Conservation (phyloP, 2,329 filamentous ascomycete genomes). For the Thielaviopsis punctulata region DNA sequence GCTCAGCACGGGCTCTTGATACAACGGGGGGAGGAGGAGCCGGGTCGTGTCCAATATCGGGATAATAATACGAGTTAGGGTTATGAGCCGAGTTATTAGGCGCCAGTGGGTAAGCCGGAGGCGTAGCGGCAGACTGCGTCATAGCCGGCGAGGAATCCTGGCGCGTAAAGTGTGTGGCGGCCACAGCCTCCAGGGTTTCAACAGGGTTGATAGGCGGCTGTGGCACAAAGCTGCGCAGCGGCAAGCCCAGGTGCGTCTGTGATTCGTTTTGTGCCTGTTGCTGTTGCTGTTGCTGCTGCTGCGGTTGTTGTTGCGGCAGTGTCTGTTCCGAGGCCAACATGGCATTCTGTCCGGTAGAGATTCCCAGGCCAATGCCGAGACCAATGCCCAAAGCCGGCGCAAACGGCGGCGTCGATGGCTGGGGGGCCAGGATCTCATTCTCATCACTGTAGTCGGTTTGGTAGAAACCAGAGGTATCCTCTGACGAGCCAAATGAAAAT, state of each 20-base stretch:
- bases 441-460: background rate
- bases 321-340: constrained; percentile 6
- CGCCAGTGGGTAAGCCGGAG: constrained; percentile 1
- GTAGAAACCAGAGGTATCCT: too few species aligned
- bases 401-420: background rate
- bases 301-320: background rate
- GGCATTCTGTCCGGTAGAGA: constrained; percentile 1
- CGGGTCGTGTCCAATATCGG: background rate
- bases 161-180: background rate
- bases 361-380: background rate
- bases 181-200: background rate
- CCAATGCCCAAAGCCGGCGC: constrained; percentile 1
- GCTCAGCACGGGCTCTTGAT: background rate
- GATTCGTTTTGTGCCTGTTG: constrained; percentile 1
- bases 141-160: background rate
- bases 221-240: background rate
- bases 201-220: constrained; percentile 3
- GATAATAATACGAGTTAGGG: background rate
- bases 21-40: background rate
- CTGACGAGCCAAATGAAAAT: background rate
- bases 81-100: constrained; percentile 2
- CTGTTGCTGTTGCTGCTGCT: background rate
- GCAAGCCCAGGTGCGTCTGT: background rate
- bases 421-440: background rate
- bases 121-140: background rate